These are phyloP conservation scores for Plenodomus lindquistii DNA, from an alignment of 2,329 filamentous ascomycete genomes.

Conservation along the genomic window DNA sequence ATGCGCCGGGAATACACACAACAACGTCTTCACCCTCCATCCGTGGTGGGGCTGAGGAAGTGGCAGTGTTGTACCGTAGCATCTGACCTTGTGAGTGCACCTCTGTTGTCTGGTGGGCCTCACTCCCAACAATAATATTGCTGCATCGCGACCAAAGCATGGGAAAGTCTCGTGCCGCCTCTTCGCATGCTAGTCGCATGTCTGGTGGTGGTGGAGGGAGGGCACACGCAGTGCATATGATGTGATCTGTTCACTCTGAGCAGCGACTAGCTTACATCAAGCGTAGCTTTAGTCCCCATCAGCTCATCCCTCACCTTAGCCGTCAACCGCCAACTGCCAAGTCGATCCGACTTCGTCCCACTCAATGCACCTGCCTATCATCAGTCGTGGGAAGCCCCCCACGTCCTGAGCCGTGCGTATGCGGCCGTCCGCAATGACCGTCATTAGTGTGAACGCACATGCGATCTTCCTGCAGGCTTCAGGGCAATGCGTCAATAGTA, in stretches of 20 bases:
- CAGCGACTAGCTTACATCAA: neutral
- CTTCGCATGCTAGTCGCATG: neutral
- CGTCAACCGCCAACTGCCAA: neutral
- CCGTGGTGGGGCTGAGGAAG: neutral
- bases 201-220: neutral
- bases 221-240: neutral
- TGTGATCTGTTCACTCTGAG: neutral
- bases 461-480: constrained; percentile 12
- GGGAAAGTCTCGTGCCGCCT: neutral
- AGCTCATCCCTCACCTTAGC: neutral
- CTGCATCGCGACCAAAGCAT: too few relatives aligned
- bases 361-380: neutral
- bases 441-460: constrained; percentile 14
- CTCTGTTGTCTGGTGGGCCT: neutral
- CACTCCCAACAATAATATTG: too few relatives aligned
- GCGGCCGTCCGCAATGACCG: constrained; percentile 3
- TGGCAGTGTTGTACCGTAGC: neutral
- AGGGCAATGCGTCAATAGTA: constrained; percentile 7
- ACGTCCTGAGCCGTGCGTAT: constrained; percentile 5
- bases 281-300: neutral
- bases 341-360: neutral
- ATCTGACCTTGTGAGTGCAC: neutral
- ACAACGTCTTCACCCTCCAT: neutral
- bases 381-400: neutral
- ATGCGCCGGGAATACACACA: neutral